Base-by-base conservation (phyloP, 2,329 filamentous ascomycete genomes). In the Verticillium isaacii region DNA sequence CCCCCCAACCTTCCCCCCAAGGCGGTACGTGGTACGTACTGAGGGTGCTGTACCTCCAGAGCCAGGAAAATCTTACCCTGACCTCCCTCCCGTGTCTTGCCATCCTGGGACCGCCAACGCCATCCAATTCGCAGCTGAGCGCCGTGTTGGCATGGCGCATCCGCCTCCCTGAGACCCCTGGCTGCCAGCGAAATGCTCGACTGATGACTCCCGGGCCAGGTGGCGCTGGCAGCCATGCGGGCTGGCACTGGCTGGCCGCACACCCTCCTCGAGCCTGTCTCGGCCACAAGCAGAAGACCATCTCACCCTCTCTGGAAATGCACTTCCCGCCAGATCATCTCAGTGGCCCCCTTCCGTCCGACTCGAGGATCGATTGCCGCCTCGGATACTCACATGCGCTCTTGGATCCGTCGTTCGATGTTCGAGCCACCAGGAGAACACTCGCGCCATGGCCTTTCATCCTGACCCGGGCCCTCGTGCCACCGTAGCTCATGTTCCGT, bases 51-150 rank as follows among this genome's bases (percentile, higher is more conserved):
- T 29, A 6, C 29, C 29, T 5, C 29, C 29, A 29, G 29, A 29
- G 29, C 57, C 57, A 25, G 60, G 60, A 62, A 61, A 62, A 62
- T 56, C 57, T 62, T 62, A 62, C 60, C 60, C 60, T 50, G 60
- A 37, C 45, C 3, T 36, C 32, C 45, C 3, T 36, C 32, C 15
- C 17, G 14, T 32, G 25, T 25, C 15, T 54, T n/a, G 9, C 19
- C 50, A 23, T 23, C 50, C 19, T 54, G 11, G 41, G 11, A 50
- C 41, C 5, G 17, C 17, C 11, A 50, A 15, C 41, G 34, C 9
- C 34, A 29, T 41, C 37, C 17, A 12, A 15, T n/a, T n/a, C 17
- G 37, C 14, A 41, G 37, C 37, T 36, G 34, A 14, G 34, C 8
- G 14, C 14, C 17, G 2, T 41, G 15, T 41, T 41, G 14, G 37